Evolutionary conservation across 2,329 filamentous ascomycete species (phyloP), one percentile per base, ranked within the genome.

Genomic region (Penicillium sp.): DNA sequence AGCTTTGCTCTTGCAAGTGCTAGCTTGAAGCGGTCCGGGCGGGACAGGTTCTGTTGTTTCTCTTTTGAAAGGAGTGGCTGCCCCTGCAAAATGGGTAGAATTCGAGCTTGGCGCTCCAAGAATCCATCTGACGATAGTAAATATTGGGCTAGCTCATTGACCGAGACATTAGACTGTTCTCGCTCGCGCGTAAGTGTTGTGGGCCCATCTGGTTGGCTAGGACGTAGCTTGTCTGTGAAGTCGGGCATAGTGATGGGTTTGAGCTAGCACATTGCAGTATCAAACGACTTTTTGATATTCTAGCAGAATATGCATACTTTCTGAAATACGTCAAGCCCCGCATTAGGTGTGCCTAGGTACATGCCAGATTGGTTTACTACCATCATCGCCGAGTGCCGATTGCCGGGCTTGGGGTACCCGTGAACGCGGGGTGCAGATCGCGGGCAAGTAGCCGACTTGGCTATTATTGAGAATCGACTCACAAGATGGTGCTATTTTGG

Each of bases 1-100:
- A 74, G 72, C 64, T 82, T 82, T 49, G 77, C 78, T 52, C 79
- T 68, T 10, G 78, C 79, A 16, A 82, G 71, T 4, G 77, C 79
- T 3, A 81, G 71, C 47, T 80, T 76, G 60, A 80, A 82, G 16
- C 79, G 68, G 49, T 81, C 78, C 4, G 78, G 78, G 18, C 79
- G 70, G 21, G 77, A 78, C 16, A 81, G 64, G 52, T 82, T 81
- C 55, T 76, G 66, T 57, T 80, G 78, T 54, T 77, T 76, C 34
- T 70, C 68, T 60, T 82, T 82, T 34, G 67, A 70, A 63, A 81
- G 77, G 8, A 81, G 65, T n/a, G 73, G 74, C 42, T 81, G 77
- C 18, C 69, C 69, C 47, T 74, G 69, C 41, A 81, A 53, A 4
- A 80, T 68, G 4, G 67, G 63, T 1, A 81, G 62, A 6, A 81